Evolutionary conservation across 2,329 filamentous ascomycete species (phyloP).

Genomic region (Dothistroma septosporum): DNA sequence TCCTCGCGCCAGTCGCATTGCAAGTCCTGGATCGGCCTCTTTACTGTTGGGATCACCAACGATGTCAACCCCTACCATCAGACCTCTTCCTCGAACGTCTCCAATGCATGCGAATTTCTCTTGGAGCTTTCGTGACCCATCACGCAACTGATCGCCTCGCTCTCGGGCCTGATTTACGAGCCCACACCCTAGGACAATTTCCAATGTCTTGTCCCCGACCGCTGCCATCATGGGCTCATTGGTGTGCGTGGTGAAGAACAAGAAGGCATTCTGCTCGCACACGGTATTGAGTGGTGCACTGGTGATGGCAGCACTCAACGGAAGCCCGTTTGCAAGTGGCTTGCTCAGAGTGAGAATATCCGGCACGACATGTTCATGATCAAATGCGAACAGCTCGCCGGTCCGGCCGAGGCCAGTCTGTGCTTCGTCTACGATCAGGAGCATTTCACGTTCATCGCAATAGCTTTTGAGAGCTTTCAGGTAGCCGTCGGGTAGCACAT

Average conservation of each 20-base stretch:
- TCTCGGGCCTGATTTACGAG: slow-evolving; percentile 20
- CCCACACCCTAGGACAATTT: slow-evolving; percentile 31
- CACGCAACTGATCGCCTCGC: slow-evolving; percentile 24
- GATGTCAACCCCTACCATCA: slow-evolving; percentile 33
- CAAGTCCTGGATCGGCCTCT: slow-evolving; percentile 26
- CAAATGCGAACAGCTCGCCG: slow-evolving; percentile 57
- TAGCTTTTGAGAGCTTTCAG: slow-evolving; percentile 53
- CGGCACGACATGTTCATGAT: slow-evolving; percentile 48
- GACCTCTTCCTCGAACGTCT: slow-evolving; percentile 31
- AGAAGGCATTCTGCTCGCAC: slow-evolving; percentile 24
- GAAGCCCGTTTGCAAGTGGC: slow-evolving; percentile 31
- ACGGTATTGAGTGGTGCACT: slow-evolving; percentile 23
- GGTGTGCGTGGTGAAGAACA: slow-evolving; percentile 32
- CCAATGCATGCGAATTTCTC: slow-evolving; percentile 31
- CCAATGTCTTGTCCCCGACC: slow-evolving; percentile 32
- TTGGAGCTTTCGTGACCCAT: slow-evolving; percentile 22
- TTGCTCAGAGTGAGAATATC: slow-evolving; percentile 46
- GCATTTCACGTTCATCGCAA: slow-evolving; percentile 53
- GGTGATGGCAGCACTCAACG: slow-evolving; percentile 29
- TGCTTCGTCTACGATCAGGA: slow-evolving; percentile 58
- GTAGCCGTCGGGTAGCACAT: slow-evolving; percentile 57
- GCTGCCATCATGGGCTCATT: slow-evolving; percentile 33
- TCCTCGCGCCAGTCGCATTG: slow-evolving; percentile 21
- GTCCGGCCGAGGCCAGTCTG: slow-evolving; percentile 56
- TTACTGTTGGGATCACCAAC: slow-evolving; percentile 27